A percentile compares a stretch with the other conserved stretches of the same genome.
phyloP scores from a whole-genome alignment of 371 early-diverging fungal species.

The Paraphysoderma sedebokerense region DNA sequence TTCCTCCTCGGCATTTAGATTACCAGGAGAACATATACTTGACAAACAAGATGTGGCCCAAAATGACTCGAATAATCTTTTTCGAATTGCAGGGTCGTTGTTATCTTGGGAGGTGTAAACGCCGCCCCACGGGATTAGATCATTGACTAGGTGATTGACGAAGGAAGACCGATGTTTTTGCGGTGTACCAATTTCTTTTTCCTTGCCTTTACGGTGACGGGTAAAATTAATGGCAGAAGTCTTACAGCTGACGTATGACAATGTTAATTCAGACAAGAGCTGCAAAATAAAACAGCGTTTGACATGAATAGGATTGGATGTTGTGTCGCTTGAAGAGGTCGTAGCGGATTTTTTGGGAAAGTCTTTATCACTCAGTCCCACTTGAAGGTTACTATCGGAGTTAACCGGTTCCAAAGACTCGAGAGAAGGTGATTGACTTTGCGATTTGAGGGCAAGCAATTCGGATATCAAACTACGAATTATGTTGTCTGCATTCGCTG shows the following conservation, averaged over 20 bases:
- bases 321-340: conserved; percentile 5
- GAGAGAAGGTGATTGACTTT: conserved; percentile 2
- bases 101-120: conserved; percentile 14
- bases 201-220: conserved; percentile 14
- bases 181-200: conserved; percentile 11
- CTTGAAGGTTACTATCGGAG: neutral
- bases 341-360: conserved; percentile 13
- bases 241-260: conserved; percentile 69
- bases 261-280: conserved; percentile 63
- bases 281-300: conserved; percentile 74
- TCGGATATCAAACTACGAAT: conserved; percentile 24
- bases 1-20: conserved; percentile 6
- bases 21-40: conserved; percentile 28
- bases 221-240: conserved; percentile 45
- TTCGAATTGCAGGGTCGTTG: conserved; percentile 28
- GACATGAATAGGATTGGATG: conserved; percentile 13
- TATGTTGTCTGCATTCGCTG: conserved; percentile 20
- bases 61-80: conserved; percentile 39
- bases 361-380: neutral
- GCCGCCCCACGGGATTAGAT: conserved; percentile 38
- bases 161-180: conserved; percentile 14
- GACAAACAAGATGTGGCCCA: conserved; percentile 44
- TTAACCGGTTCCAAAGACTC: no score
- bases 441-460: conserved; percentile 10
- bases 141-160: conserved; percentile 35